A percentile compares a stretch with the other conserved stretches of the same genome.
Evolutionary conservation across 495 filamentous ascomycete species (phyloP).

Genomic region (Penicillium paradoxum): DNA sequence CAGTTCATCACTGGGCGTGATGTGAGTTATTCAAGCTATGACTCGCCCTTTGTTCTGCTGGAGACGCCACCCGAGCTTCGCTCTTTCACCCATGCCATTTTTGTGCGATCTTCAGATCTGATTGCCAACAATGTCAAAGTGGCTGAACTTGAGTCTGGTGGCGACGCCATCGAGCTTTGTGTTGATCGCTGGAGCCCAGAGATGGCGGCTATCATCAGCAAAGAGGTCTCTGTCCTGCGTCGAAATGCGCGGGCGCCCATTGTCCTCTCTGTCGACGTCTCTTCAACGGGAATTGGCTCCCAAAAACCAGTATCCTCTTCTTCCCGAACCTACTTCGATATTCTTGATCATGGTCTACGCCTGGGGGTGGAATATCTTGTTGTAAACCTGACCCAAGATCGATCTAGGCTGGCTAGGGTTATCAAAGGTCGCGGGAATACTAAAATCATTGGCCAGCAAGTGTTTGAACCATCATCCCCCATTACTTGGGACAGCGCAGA

Average conservation of each 20-base stretch:
- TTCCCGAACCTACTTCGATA: conserved; percentile 32
- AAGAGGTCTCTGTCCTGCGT: conserved; percentile 42
- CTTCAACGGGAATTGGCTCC: conserved; percentile 31
- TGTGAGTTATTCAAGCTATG: conserved; percentile 51
- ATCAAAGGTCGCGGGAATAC: conserved; percentile 56
- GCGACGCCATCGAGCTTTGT: conserved; percentile 68
- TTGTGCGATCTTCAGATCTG: conserved; percentile 58
- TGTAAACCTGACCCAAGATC: conserved; percentile 56
- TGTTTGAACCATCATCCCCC: conserved; percentile 46
- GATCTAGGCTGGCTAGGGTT: conserved; percentile 37
- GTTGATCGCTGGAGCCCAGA: conserved; percentile 57
- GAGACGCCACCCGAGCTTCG: conserved; percentile 63
- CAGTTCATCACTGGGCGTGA: conserved; percentile 58
- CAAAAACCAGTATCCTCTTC: conserved; percentile 25
- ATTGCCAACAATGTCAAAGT: conserved; percentile 51
- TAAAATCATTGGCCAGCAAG: conserved; percentile 68
- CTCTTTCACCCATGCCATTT: conserved; percentile 61
- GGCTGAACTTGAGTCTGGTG: conserved; percentile 60
- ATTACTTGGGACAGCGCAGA: conserved; percentile 59
- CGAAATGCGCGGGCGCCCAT: conserved; percentile 62
- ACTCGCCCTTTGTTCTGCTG: conserved; percentile 67
- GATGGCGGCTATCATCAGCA: conserved; percentile 39
- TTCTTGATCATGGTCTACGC: conserved; percentile 62
- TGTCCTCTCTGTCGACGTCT: conserved; percentile 61
- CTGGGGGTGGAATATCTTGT: conserved; percentile 71